phyloP scores from a whole-genome alignment of 2,329 filamentous ascomycete species.

The Orbilia javanica region DNA sequence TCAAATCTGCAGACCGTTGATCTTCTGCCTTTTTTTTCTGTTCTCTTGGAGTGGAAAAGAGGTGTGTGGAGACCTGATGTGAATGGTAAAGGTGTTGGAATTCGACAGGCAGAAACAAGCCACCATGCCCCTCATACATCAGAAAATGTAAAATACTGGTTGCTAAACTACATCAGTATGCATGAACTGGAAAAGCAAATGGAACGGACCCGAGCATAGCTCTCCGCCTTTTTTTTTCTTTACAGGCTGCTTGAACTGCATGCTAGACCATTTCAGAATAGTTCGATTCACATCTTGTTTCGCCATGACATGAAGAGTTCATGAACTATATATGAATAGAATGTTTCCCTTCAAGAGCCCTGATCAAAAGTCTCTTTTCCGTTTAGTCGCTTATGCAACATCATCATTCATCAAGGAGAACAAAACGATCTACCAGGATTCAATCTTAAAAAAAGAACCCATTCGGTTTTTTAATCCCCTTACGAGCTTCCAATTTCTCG shows the following conservation, averaged over 20 bases:
- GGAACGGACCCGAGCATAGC: background rate
- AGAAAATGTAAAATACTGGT: background rate
- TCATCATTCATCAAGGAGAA: slow-evolving; percentile 11
- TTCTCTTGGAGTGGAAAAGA: slow-evolving; percentile 7
- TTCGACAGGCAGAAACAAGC: slow-evolving; percentile 29
- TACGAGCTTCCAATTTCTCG: slow-evolving; percentile 55
- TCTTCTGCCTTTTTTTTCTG: slow-evolving; percentile 11
- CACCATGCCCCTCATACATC: slow-evolving; percentile 14
- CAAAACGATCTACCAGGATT: slow-evolving; percentile 46
- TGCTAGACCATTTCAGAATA: slow-evolving; percentile 10
- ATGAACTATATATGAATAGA: slow-evolving; percentile 39
- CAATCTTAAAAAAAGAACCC: slow-evolving; percentile 39
- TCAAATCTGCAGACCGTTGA: slow-evolving; percentile 37
- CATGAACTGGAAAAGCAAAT: slow-evolving; percentile 19
- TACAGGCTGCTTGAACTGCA: background rate
- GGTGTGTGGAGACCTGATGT: slow-evolving; percentile 26
- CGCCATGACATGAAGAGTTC: slow-evolving; percentile 9
- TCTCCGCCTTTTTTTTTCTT: background rate
- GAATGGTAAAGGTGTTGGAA: slow-evolving; percentile 12
- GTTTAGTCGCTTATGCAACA: slow-evolving; percentile 36
- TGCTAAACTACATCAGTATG: slow-evolving; percentile 1
- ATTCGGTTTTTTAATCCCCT: slow-evolving; percentile 16
- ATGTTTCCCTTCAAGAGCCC: slow-evolving; percentile 20
- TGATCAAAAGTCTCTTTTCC: slow-evolving; percentile 19
- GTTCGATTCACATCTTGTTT: slow-evolving; percentile 10